These are phyloP conservation scores for Penstemon newberryi DNA, from an alignment of 257 asterid genomes.

Conservation along the genomic window DNA sequence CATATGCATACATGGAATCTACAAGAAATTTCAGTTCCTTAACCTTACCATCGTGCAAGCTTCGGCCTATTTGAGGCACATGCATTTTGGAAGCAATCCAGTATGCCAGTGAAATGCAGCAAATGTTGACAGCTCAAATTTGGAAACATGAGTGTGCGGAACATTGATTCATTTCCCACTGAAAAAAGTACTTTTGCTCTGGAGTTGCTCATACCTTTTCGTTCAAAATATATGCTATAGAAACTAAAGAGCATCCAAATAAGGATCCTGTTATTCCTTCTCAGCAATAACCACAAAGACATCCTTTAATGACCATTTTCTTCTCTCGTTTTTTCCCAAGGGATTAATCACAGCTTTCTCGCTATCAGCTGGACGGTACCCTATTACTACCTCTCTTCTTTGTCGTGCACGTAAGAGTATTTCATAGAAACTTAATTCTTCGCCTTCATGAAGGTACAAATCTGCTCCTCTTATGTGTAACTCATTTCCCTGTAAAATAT, in stretches of 20 bases:
- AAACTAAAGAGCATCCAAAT: not conserved
- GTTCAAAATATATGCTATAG: not conserved
- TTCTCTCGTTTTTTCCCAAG: slow-evolving; percentile 50
- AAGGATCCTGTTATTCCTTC: slow-evolving; percentile 48
- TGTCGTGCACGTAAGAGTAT: slow-evolving; percentile 78
- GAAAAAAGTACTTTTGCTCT: not conserved
- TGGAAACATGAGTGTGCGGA: not conserved
- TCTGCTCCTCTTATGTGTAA: slow-evolving; percentile 81
- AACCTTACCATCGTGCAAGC: not conserved
- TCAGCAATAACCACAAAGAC: slow-evolving; percentile 82
- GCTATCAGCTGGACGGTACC: slow-evolving; percentile 61
- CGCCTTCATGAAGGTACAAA: slow-evolving; percentile 61
- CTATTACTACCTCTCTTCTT: slow-evolving; percentile 80
- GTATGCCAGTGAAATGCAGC: not conserved
- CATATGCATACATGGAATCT: not conserved
- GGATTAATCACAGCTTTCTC: slow-evolving; percentile 83
- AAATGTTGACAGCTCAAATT: not conserved
- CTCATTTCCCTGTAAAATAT: slow-evolving; percentile 71
- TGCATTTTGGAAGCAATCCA: not conserved
- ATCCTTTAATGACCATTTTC: slow-evolving; percentile 67
- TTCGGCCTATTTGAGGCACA: not conserved
- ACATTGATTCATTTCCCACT: not conserved
- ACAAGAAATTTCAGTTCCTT: not conserved
- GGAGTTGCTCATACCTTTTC: not conserved
- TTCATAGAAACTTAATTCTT: slow-evolving; percentile 79